Conservation (phyloP, 169 alveolate genomes). For the Babesia ovata region DNA sequence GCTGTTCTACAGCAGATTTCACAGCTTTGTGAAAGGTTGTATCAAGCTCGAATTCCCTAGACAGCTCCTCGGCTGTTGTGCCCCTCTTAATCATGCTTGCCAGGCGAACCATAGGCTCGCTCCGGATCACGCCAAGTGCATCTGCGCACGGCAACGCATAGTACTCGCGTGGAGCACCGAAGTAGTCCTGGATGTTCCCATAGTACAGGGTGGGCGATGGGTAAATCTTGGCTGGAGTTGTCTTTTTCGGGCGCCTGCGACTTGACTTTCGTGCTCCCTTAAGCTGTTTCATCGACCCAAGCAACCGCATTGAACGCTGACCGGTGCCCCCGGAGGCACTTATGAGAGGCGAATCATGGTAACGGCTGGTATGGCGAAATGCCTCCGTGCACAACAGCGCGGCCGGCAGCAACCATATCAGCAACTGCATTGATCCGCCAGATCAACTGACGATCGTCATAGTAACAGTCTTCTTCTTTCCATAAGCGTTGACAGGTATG, state of each 20-base stretch:
- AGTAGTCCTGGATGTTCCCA: constrained; percentile 64
- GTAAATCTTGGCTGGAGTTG: constrained; percentile 57
- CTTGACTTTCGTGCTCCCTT: constrained; percentile 58
- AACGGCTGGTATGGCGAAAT: constrained; percentile 6
- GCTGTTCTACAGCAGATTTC: neutral
- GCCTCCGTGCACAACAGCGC: constrained; percentile 19
- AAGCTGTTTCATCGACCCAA: constrained; percentile 44
- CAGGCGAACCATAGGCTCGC: constrained; percentile 39
- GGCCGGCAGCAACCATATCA: constrained; percentile 23
- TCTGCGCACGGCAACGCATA: constrained; percentile 47
- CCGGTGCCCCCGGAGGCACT: neutral
- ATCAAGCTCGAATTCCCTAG: constrained; percentile 23
- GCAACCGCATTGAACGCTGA: constrained; percentile 4
- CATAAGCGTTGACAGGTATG: too few species aligned
- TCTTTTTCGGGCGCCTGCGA: constrained; percentile 64
- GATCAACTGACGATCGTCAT: neutral
- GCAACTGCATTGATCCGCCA: constrained; percentile 10
- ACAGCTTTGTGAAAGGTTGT: constrained; percentile 14
- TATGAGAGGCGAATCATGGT: neutral
- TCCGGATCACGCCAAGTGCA: constrained; percentile 40
- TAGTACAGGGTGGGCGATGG: constrained; percentile 69
- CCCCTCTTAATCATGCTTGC: constrained; percentile 43
- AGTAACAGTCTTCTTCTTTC: neutral
- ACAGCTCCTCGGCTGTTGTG: constrained; percentile 42
- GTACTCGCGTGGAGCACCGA: constrained; percentile 70